Conservation (phyloP, 2,329 filamentous ascomycete species). For the Epichloe aotearoae region DNA sequence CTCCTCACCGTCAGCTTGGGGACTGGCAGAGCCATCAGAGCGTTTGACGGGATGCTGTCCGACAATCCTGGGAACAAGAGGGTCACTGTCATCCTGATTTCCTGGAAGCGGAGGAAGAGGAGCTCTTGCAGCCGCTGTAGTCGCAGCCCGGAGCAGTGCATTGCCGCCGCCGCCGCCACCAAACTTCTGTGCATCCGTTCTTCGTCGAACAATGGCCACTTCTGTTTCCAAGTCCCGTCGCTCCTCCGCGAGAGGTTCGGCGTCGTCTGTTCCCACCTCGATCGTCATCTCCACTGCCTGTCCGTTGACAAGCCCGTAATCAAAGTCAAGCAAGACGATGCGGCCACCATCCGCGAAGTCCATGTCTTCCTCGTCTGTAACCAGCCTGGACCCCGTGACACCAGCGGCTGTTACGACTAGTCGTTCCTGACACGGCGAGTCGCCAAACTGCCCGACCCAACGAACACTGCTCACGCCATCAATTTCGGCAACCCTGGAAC, state of each 20-base stretch:
- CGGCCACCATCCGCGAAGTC: constrained; percentile 70
- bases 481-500: constrained; percentile 51
- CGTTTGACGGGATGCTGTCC: constrained; percentile 15
- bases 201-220: constrained; percentile 63
- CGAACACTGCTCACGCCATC: constrained; percentile 54
- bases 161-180: constrained; percentile 21
- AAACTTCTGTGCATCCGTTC: constrained; percentile 54
- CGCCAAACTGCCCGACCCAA: constrained; percentile 50
- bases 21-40: constrained; percentile 10
- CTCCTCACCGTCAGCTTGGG: constrained; percentile 27
- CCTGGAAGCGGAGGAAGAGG: constrained; percentile 16
- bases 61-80: constrained; percentile 37
- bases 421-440: constrained; percentile 35
- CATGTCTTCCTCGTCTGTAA: constrained; percentile 56
- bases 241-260: constrained; percentile 61
- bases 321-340: constrained; percentile 61
- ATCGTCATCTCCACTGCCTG: constrained; percentile 47
- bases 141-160: constrained; percentile 35
- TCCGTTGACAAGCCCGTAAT: constrained; percentile 46
- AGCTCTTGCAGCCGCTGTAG: constrained; percentile 22
- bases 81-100: constrained; percentile 33
- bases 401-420: constrained; percentile 63
- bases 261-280: constrained; percentile 58
- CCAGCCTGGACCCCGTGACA: constrained; percentile 41
- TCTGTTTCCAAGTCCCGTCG: constrained; percentile 62